A percentile compares a stretch with the other conserved stretches of the same genome.
These are phyloP conservation scores for Gliomastix tumulicola DNA, from an alignment of 2,329 filamentous ascomycete species.

Conservation along the genomic window DNA sequence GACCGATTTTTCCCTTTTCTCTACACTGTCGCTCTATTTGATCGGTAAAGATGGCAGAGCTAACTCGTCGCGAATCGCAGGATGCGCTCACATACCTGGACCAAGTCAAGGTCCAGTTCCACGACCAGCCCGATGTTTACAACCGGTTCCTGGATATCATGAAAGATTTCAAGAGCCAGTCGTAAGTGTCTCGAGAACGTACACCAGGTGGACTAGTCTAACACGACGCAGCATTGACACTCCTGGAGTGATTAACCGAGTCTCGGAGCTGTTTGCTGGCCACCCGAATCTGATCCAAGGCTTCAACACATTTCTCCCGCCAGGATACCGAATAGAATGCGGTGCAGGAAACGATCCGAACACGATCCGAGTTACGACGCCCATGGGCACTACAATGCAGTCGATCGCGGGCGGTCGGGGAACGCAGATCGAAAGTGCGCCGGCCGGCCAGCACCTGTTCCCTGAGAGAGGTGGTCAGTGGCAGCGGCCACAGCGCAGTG, in stretches of 20 bases:
- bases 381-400: slow-evolving; percentile 92
- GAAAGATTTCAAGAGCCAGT: slow-evolving; percentile 99
- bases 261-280: slow-evolving; percentile 91
- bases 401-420: slow-evolving; percentile 60
- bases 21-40: not conserved
- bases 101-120: slow-evolving; percentile 97
- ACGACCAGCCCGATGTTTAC: slow-evolving; percentile 94
- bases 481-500: slow-evolving; percentile 36
- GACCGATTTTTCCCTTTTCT: too few relatives aligned
- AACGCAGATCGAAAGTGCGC: slow-evolving; percentile 35
- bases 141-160: slow-evolving; percentile 97
- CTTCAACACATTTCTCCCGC: slow-evolving; percentile 95
- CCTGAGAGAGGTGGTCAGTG: slow-evolving; percentile 43
- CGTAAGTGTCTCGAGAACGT: slow-evolving; percentile 45
- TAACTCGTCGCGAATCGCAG: slow-evolving; percentile 22
- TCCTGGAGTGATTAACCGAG: slow-evolving; percentile 91
- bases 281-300: slow-evolving; percentile 94
- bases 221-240: slow-evolving; percentile 70
- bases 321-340: slow-evolving; percentile 94
- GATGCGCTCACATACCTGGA: slow-evolving; percentile 90
- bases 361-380: slow-evolving; percentile 92
- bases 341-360: slow-evolving; percentile 91
- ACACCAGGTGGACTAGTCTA: not conserved
- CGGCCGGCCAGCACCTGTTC: slow-evolving; percentile 35
- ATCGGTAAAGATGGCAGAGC: not conserved